A percentile compares a stretch with the other conserved stretches of the same genome.
Conservation (phyloP, 371 early-diverging fungal genomes). For the Mortierella sp. region DNA sequence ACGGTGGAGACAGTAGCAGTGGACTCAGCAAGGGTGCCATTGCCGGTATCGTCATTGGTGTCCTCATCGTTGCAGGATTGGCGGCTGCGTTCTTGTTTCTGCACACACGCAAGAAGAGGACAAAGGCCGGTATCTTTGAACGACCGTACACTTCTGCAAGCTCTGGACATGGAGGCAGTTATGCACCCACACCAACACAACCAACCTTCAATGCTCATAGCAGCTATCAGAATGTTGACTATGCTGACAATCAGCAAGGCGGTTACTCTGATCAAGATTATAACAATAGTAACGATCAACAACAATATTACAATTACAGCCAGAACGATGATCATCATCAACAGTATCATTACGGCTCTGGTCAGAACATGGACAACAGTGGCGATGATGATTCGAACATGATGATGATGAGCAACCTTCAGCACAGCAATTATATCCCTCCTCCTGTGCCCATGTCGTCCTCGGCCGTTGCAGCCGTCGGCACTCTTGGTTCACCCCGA, state of each 20-base stretch:
- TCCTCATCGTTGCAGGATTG: constrained; percentile 7
- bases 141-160: constrained; percentile 27
- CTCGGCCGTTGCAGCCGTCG: constrained; percentile 31
- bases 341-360: constrained; percentile 31
- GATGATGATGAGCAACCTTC: constrained; percentile 38
- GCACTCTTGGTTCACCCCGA: constrained; percentile 20
- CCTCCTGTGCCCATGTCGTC: constrained; percentile 42
- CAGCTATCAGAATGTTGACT: constrained; percentile 32
- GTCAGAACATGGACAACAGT: constrained; percentile 15
- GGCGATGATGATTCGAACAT: constrained; percentile 16
- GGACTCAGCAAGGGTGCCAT: constrained; percentile 30
- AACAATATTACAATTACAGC: constrained; percentile 11
- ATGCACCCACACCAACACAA: constrained; percentile 15
- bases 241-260: constrained; percentile 16
- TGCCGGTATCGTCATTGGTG: constrained; percentile 30
- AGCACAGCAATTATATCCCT: constrained; percentile 34
- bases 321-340: constrained; percentile 1
- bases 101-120: constrained; percentile 20
- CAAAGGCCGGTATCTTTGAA: constrained; percentile 32
- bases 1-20: constrained; percentile 14
- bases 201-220: constrained; percentile 29
- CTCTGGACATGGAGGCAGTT: constrained; percentile 11
- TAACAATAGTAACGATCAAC: too few species aligned
- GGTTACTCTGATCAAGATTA: constrained; percentile 17
- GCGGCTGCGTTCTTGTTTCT: constrained; percentile 19